Conservation (phyloP, 1,284 basidiomycete species). For the Pseudozyma pruni region DNA sequence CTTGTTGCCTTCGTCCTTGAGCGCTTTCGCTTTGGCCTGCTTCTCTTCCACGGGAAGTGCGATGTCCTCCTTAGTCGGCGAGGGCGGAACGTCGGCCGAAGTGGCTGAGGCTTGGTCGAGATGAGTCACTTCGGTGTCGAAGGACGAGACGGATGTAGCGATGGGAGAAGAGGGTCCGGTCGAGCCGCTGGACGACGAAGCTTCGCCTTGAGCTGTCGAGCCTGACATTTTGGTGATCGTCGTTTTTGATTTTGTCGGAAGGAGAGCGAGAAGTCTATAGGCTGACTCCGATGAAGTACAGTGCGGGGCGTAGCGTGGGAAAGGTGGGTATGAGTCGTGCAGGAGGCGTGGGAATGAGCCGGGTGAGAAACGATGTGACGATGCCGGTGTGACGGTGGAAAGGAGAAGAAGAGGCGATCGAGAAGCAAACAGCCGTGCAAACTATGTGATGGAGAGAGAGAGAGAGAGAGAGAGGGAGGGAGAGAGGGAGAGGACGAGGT, state of each 20-base stretch:
- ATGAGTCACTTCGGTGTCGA: constrained; percentile 29
- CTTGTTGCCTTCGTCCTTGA: constrained; percentile 63
- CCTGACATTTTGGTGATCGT: constrained; percentile 20
- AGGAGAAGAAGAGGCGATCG: too few species aligned
- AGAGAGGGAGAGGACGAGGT: too few species aligned
- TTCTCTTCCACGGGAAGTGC: constrained; percentile 50
- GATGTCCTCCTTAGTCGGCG: constrained; percentile 40
- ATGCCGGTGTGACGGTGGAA: too few species aligned
- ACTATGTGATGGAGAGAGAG: too few species aligned
- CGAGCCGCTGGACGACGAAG: constrained; percentile 25
- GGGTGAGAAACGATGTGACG: too few species aligned
- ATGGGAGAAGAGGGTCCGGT: constrained; percentile 34
- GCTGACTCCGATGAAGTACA: neutral
- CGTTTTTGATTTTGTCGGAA: neutral
- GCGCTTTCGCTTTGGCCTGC: constrained; percentile 36
- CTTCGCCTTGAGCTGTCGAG: constrained; percentile 16
- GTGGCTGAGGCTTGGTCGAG: constrained; percentile 54
- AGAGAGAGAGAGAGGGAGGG: too few species aligned
- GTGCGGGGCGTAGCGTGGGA: neutral
- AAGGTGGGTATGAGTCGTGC: neutral
- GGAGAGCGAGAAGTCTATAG: neutral
- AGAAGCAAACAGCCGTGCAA: too few species aligned
- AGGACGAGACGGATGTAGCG: constrained; percentile 32
- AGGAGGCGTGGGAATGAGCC: too few species aligned
- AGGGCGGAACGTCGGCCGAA: constrained; percentile 56